Conservation (phyloP, 2,329 filamentous ascomycete genomes). For the Lecanicillium sp. region DNA sequence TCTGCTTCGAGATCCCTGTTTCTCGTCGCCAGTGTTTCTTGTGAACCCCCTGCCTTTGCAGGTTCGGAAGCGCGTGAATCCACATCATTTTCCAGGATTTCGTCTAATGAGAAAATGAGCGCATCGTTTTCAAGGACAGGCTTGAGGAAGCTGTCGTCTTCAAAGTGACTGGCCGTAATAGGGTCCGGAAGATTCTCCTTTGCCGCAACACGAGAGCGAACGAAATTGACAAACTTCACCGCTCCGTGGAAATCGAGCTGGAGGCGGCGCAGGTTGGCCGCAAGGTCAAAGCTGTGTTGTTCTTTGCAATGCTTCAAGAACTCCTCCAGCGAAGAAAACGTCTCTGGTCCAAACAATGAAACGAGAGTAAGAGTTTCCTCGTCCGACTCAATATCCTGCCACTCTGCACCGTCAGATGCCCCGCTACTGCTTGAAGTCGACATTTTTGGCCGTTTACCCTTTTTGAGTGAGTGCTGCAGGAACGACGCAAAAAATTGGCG, state of each 20-base stretch:
- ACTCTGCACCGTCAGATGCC: slow-evolving; percentile 36
- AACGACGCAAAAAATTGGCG: no score
- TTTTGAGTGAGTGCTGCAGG: no score
- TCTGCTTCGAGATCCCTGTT: slow-evolving; percentile 53
- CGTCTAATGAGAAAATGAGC: slow-evolving; percentile 79
- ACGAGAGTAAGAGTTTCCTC: slow-evolving; percentile 54
- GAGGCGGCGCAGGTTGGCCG: slow-evolving; percentile 47
- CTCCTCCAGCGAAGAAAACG: slow-evolving; percentile 53
- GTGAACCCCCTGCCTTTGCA: slow-evolving; percentile 11
- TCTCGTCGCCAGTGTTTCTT: slow-evolving; percentile 35
- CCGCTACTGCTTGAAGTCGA: slow-evolving; percentile 19
- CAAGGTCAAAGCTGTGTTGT: slow-evolving; percentile 59
- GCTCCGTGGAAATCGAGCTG: slow-evolving; percentile 65
- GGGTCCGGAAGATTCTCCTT: slow-evolving; percentile 43
- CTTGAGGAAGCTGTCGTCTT: slow-evolving; percentile 74
- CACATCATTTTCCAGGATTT: slow-evolving; percentile 48
- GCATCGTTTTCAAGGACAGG: slow-evolving; percentile 86
- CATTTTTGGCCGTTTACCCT: slow-evolving; percentile 13
- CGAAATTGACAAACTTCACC: slow-evolving; percentile 69
- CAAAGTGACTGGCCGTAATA: slow-evolving; percentile 54
- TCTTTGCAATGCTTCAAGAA: slow-evolving; percentile 66
- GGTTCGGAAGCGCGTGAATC: slow-evolving; percentile 18
- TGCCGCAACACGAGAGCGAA: slow-evolving; percentile 40
- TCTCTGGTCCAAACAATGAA: slow-evolving; percentile 59
- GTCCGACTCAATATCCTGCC: slow-evolving; percentile 52